Percentiles rank a stretch among this genome's conserved stretches.
These are phyloP conservation scores for Acorus gramineus DNA, from an alignment of 106 monocot genomes.

Conservation along the genomic window DNA sequence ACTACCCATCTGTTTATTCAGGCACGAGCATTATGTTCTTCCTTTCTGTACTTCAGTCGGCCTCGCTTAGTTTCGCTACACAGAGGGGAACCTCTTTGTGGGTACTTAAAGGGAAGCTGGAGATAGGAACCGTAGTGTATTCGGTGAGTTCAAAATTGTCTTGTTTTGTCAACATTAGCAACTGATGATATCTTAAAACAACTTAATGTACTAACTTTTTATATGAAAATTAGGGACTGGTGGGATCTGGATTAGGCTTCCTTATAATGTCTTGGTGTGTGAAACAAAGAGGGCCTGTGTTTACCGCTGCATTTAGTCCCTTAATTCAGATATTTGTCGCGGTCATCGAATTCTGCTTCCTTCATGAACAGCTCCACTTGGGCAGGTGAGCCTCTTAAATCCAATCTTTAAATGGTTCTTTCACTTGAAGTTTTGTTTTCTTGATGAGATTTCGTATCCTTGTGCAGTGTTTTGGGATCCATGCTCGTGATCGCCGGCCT, in stretches of 20 bases:
- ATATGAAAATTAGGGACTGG: slow-evolving; percentile 29
- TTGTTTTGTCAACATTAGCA: too few species aligned
- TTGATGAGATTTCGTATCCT: background rate
- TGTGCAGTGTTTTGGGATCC: slow-evolving; percentile 58
- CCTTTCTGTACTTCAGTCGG: slow-evolving; percentile 53
- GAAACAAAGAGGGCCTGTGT: slow-evolving; percentile 64
- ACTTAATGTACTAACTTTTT: background rate
- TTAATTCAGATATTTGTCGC: slow-evolving; percentile 65
- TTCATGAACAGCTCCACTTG: slow-evolving; percentile 56
- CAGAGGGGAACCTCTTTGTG: slow-evolving; percentile 32
- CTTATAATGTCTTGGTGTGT: slow-evolving; percentile 76
- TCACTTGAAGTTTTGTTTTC: background rate
- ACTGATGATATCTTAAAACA: background rate
- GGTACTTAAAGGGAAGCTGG: slow-evolving; percentile 30
- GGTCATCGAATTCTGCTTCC: slow-evolving; percentile 34
- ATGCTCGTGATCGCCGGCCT: slow-evolving; percentile 58
- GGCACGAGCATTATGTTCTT: slow-evolving; percentile 51
- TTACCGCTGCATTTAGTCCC: slow-evolving; percentile 69
- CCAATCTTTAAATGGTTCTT: too few species aligned
- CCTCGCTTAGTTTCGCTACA: slow-evolving; percentile 23
- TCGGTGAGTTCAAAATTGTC: slow-evolving; percentile 24
- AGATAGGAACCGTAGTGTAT: slow-evolving; percentile 40
- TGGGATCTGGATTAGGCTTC: slow-evolving; percentile 55
- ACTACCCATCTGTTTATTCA: slow-evolving; percentile 60
- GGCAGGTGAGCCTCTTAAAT: slow-evolving; percentile 42